phyloP scores from a whole-genome alignment of 1,139 yeast species.

The Debaryomyces nepalensis region DNA sequence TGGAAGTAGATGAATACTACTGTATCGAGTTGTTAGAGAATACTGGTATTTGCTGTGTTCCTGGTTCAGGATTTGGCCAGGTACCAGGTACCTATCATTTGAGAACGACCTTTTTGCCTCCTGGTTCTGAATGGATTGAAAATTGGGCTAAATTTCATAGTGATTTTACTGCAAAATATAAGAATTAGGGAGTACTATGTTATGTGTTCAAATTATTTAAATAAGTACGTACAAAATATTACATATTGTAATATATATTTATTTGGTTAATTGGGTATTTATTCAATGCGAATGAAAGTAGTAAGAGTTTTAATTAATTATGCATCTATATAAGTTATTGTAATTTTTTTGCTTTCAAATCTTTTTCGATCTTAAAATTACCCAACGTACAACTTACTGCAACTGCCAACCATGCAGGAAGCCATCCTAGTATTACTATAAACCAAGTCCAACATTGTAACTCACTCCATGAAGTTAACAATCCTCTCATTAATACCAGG shows the following conservation, averaged over 20 bases:
- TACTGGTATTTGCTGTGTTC: slow-evolving; percentile 98
- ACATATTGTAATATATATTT: not conserved
- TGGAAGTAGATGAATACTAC: slow-evolving; percentile 83
- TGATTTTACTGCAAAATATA: slow-evolving; percentile 64
- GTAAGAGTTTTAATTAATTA: not conserved
- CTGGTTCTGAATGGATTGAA: slow-evolving; percentile 87
- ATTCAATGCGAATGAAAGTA: not conserved
- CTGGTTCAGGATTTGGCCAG: slow-evolving; percentile 98
- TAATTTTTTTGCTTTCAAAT: slow-evolving; percentile 16
- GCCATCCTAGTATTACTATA: slow-evolving; percentile 74
- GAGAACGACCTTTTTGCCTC: slow-evolving; percentile 95
- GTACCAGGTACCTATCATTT: slow-evolving; percentile 84
- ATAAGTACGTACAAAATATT: not conserved
- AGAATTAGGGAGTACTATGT: slow-evolving; percentile 12
- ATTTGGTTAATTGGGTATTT: not conserved
- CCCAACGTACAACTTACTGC: slow-evolving; percentile 40
- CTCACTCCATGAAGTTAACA: slow-evolving; percentile 68
- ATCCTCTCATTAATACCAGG: slow-evolving; percentile 47
- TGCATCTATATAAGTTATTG: slow-evolving; percentile 5
- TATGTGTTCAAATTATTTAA: not conserved
- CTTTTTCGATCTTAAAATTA: slow-evolving; percentile 24
- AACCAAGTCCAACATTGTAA: slow-evolving; percentile 90
- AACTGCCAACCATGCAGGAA: slow-evolving; percentile 75
- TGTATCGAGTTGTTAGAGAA: slow-evolving; percentile 78
- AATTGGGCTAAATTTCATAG: slow-evolving; percentile 78